Conservation (phyloP, 805 yeast species). For the Pichia sporocuriosa region DNA sequence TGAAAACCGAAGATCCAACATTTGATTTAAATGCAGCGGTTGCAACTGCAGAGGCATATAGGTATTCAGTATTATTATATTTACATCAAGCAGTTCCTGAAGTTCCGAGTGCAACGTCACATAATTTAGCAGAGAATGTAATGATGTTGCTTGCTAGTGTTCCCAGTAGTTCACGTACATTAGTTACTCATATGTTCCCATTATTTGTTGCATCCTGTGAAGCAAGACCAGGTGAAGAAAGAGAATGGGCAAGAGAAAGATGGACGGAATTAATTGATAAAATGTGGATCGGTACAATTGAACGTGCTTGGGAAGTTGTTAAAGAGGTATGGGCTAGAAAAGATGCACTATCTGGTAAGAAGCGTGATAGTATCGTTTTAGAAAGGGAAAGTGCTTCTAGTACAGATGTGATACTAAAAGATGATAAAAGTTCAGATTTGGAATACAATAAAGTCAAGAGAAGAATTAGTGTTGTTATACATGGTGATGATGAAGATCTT, state of each 20-base stretch:
- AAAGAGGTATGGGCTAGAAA: conserved; percentile 66
- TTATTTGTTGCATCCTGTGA: conserved; percentile 61
- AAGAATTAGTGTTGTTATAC: conserved; percentile 29
- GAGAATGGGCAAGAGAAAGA: conserved; percentile 53
- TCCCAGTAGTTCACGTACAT: conserved; percentile 50
- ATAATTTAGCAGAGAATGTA: conserved; percentile 52
- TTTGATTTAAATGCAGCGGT: conserved; percentile 56
- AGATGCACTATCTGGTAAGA: conserved; percentile 34
- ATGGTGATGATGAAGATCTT: conserved; percentile 36
- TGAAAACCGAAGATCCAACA: conserved; percentile 36
- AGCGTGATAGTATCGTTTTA: conserved; percentile 11
- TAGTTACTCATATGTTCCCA: conserved; percentile 59
- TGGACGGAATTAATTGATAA: conserved; percentile 49
- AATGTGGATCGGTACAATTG: conserved; percentile 63
- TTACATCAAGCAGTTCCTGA: conserved; percentile 70
- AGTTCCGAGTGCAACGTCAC: conserved; percentile 48
- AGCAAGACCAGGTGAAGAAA: conserved; percentile 48
- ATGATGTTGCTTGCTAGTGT: conserved; percentile 55
- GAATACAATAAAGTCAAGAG: conserved; percentile 21
- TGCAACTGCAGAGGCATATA: conserved; percentile 65
- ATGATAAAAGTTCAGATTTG: conserved; percentile 10
- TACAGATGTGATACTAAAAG: conserved; percentile 1
- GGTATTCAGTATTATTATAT: conserved; percentile 52
- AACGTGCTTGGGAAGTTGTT: conserved; percentile 59
- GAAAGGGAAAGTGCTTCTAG: conserved; percentile 2